Evolutionary conservation across 345 rosid species (phyloP), one percentile per base, ranked within the genome.

Genomic region (Noccaea caerulescens): DNA sequence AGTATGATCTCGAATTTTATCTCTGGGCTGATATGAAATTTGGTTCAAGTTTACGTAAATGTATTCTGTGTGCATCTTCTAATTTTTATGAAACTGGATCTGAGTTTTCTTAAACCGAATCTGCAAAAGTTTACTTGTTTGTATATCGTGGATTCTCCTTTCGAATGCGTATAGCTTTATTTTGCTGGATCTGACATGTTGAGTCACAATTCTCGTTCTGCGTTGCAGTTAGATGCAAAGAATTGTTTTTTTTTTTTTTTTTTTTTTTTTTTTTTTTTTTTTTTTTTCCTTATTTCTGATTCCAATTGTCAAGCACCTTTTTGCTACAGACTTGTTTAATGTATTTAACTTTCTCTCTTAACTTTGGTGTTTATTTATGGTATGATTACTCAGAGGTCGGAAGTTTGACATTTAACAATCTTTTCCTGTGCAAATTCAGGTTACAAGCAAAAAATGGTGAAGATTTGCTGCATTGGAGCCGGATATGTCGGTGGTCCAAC

Each of bases 401-500:
- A 61, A 56, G 33, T 61, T 62, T 34, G 56, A 55, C 12, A 41
- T 9, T 25, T 5, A 32, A 14, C 11, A 9, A 3, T 33, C 36
- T 5, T 25, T 25, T 51, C 10, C 1, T 9, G 12, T 12, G 14
- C 27, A 58, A 1, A 46, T 66, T 53, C 50, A 69, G 68, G 38
- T 30, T 39, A 50, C n/a, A 68, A 76, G 54, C 51, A 83, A 80
- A 83, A 80, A 76, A 92, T 92, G 98, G 98, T 92, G 89, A 92
- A 92, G 87, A 85, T 92, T 73, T 92, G 96, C 61, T 92, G 98
- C 76, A 92, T 92, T 59, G 98, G 98, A 78, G 98, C 98, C 53
- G 98, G 98, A 7, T 92, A 92, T 75, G 98, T 92, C 1, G 98
- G 98, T 10, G 98, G 98, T 50, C 98, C 98, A 1, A 89, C 98